These are phyloP conservation scores for Trichophyton rubrum DNA, from an alignment of 2,329 filamentous ascomycete genomes.

Conservation along the genomic window DNA sequence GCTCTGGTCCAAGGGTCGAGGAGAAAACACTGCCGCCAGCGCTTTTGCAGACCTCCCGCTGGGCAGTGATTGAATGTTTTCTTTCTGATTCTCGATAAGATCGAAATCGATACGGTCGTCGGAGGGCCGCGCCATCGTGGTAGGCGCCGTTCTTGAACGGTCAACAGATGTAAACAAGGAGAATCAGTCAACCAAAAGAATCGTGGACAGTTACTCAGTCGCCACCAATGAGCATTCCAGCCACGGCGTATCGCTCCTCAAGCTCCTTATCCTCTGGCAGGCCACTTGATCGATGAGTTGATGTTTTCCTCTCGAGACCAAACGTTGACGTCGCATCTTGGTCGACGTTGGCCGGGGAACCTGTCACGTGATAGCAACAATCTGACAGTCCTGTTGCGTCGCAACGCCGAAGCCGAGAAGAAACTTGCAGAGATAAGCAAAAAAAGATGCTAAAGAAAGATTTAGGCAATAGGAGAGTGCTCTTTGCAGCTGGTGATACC, in stretches of 20 bases:
- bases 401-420: not conserved
- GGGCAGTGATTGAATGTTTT: slow-evolving; percentile 91
- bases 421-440: not conserved
- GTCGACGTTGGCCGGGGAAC: not conserved
- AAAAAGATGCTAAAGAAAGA: not conserved
- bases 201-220: not conserved
- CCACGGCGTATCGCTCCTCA: not conserved
- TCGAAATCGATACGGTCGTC: slow-evolving; percentile 54
- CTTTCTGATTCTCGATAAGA: slow-evolving; percentile 90
- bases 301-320: not conserved
- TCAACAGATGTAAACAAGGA: not conserved
- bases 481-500: not conserved
- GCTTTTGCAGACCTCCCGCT: slow-evolving; percentile 81
- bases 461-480: no score
- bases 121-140: slow-evolving; percentile 26
- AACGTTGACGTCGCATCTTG: not conserved
- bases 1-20: slow-evolving; percentile 28
- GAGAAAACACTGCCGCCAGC: slow-evolving; percentile 63
- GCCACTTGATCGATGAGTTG: not conserved
- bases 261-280: not conserved
- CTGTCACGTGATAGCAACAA: not conserved
- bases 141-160: not conserved
- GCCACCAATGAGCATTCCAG: not conserved
- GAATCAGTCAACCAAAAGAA: not conserved
- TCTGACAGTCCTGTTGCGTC: no score